Evolutionary conservation across 495 filamentous ascomycete species (phyloP), one percentile per base, ranked within the genome.

Genomic region (Tuber calosporum): DNA sequence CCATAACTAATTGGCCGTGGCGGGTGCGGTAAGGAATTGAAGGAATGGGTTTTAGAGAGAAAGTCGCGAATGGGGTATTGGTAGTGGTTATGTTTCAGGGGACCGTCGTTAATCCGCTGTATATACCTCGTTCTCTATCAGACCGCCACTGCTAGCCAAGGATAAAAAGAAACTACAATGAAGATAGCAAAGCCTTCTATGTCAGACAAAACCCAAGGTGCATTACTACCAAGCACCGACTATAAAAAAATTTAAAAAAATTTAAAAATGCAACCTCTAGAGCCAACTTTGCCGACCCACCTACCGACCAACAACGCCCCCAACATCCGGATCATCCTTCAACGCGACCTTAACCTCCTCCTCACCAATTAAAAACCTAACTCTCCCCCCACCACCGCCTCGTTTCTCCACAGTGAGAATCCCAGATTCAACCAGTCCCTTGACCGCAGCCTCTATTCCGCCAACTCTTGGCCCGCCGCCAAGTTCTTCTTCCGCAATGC

Each of bases 291-390:
- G n/a, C 30, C n/a, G 39, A 72, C 26, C 30, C 69, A 72, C 20
- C 72, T 74, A 79, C 71, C 70, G 74, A 75, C 86, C 79, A 17
- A 81, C 92, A 75, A 97, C 84, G 22, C 88, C 89, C 81, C 90
- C 92, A 37, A 94, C 90, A 82, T 97, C 92, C 11, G 86, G 87
- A 85, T 99, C 95, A 77, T 97, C 94, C 73, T 89, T 88, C 77
- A 98, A 89, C 45, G 96, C 95, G 74, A 89, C 84, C 82, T 90
- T 90, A 0, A 99, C 88, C 82, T 99, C 95, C 78, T 97, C 95
- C 66, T 96, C 91, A 1, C 90, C 90, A 73, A 97, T 90, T 40
- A 92, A 87, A 70, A 98, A 85, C 74, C 94, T 85, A 15, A 99
- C 88, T 82, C 94, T 94, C 48, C 93, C 93, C 40, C 90, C 92